These are phyloP conservation scores for Wickerhamomyces ciferrii DNA, from an alignment of 805 yeast species.

Conservation along the genomic window DNA sequence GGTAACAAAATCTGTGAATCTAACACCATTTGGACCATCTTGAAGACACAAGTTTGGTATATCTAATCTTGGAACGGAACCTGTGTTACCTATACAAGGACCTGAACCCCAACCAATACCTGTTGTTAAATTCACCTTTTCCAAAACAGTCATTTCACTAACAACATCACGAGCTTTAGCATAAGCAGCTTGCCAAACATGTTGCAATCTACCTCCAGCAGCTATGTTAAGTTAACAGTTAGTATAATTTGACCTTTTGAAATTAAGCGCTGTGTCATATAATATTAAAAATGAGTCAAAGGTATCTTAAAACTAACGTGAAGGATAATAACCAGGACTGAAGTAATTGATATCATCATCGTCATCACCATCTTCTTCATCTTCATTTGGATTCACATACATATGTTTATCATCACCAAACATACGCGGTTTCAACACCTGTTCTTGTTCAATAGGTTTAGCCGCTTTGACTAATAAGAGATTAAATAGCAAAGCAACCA, in stretches of 20 bases:
- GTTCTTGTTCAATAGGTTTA: not conserved
- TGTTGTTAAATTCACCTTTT: constrained; percentile 57
- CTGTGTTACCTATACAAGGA: constrained; percentile 59
- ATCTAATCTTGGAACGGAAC: constrained; percentile 48
- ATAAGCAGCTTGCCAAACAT: constrained; percentile 54
- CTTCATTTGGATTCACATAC: constrained; percentile 17
- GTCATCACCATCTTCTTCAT: constrained; percentile 7
- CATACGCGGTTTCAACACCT: constrained; percentile 4
- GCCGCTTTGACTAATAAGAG: not conserved
- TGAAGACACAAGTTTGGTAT: constrained; percentile 53
- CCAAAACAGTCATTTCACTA: constrained; percentile 49
- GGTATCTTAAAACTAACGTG: constrained; percentile 14
- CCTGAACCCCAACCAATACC: constrained; percentile 64
- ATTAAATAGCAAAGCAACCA: not conserved
- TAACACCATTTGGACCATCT: constrained; percentile 59
- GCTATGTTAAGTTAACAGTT: constrained; percentile 8
- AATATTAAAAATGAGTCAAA: not conserved
- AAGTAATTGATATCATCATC: constrained; percentile 15
- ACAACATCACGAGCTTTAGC: constrained; percentile 50
- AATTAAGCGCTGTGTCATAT: not conserved
- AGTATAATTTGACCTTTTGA: constrained; percentile 1
- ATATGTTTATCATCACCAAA: constrained; percentile 12
- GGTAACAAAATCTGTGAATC: constrained; percentile 51
- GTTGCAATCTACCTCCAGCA: constrained; percentile 43
- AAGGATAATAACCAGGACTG: constrained; percentile 17